Evolutionary conservation across 805 yeast species (phyloP).

Genomic region (Grigorovia humatica): DNA sequence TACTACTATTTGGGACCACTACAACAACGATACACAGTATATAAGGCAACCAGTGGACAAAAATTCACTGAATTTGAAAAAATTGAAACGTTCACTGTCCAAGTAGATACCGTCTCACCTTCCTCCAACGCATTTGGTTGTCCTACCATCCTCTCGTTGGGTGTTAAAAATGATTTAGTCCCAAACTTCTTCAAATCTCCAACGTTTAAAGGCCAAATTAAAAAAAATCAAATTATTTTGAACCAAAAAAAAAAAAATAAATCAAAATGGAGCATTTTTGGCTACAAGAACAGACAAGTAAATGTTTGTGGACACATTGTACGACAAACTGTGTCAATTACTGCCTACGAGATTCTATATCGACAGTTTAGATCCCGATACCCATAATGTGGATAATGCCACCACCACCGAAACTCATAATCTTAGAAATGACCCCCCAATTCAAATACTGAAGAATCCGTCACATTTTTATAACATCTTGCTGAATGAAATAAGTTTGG

Average conservation of each 20-base stretch:
- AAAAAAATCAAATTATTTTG: too few species aligned
- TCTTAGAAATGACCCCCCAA: not conserved
- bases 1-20: not conserved
- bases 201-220: too few species aligned
- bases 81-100: not conserved
- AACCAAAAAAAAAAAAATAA: not conserved
- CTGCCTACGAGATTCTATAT: not conserved
- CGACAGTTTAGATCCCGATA: not conserved
- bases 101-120: not conserved
- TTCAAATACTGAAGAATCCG: not conserved
- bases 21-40: not conserved
- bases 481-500: constrained; percentile 48
- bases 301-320: not conserved
- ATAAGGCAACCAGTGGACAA: not conserved
- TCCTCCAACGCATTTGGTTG: too few species aligned
- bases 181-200: too few species aligned
- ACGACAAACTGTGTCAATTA: not conserved
- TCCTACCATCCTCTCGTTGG: too few species aligned
- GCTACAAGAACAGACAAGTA: too few species aligned
- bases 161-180: too few species aligned
- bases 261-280: too few species aligned
- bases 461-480: constrained; percentile 39
- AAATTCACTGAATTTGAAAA: not conserved
- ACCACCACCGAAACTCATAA: not conserved
- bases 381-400: not conserved